A percentile compares a stretch with the other conserved stretches of the same genome.
phyloP scores from a whole-genome alignment of 2,329 filamentous ascomycete genomes.

The Sphaerulina musiva region DNA sequence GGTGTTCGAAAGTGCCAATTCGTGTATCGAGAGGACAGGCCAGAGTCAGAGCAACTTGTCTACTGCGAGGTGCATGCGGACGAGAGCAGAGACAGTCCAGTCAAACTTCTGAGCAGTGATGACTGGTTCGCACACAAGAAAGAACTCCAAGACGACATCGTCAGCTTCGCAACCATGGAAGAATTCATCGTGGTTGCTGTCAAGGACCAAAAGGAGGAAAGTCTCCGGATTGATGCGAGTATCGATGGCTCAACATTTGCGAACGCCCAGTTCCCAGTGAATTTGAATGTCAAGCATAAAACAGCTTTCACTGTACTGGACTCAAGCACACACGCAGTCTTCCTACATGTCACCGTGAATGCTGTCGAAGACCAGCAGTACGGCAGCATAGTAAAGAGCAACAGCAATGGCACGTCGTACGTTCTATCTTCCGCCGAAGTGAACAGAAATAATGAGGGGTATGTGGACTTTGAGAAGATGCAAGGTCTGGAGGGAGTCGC shows the following conservation, averaged over 20 bases:
- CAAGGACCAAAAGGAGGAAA: slow-evolving; percentile 57
- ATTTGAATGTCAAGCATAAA: slow-evolving; percentile 71
- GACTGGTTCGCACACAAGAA: slow-evolving; percentile 67
- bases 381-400: slow-evolving; percentile 92
- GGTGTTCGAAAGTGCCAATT: slow-evolving; percentile 82
- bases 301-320: slow-evolving; percentile 88
- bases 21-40: slow-evolving; percentile 57
- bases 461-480: slow-evolving; percentile 95
- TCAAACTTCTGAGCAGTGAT: slow-evolving; percentile 68
- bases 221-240: slow-evolving; percentile 71
- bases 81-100: slow-evolving; percentile 44
- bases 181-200: slow-evolving; percentile 92
- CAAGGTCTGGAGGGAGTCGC: slow-evolving; percentile 83
- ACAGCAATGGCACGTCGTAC: slow-evolving; percentile 95
- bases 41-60: slow-evolving; percentile 57
- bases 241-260: slow-evolving; percentile 80
- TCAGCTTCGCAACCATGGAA: slow-evolving; percentile 87
- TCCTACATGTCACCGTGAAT: slow-evolving; percentile 83
- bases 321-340: slow-evolving; percentile 89
- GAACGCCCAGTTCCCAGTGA: slow-evolving; percentile 74
- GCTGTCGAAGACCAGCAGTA: slow-evolving; percentile 59
- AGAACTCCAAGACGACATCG: slow-evolving; percentile 62
- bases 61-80: slow-evolving; percentile 59
- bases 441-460: slow-evolving; percentile 70
- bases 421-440: slow-evolving; percentile 74